These are phyloP conservation scores for Wallacemonas sp. DNA, from an alignment of 208 protist genomes.

Conservation along the genomic window DNA sequence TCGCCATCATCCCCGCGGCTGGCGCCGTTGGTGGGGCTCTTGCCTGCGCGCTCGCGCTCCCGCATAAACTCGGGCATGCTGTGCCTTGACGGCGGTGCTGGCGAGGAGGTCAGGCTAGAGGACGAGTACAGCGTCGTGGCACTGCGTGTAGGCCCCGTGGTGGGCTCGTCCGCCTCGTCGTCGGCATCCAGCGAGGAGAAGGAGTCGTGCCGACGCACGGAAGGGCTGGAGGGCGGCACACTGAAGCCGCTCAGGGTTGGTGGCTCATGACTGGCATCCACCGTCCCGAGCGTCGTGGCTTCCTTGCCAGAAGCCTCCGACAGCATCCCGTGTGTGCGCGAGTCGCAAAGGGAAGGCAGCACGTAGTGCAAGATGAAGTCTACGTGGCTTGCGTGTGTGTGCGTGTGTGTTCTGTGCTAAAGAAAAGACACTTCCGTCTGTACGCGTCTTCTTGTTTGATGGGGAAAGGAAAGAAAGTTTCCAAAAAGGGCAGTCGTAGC, in stretches of 20 bases:
- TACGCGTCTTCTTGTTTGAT: no score
- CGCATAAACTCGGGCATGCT: constrained; percentile 12
- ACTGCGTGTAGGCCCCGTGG: neutral
- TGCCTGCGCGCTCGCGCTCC: constrained; percentile 1
- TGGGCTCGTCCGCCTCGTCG: constrained; percentile 7
- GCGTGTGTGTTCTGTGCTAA: no score
- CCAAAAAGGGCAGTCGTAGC: no score
- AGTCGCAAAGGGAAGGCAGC: no score
- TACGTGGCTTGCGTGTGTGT: no score
- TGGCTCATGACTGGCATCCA: no score
- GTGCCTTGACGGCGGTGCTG: neutral
- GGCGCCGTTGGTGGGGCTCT: neutral
- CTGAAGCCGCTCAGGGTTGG: neutral
- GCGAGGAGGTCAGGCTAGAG: neutral
- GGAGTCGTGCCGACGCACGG: neutral
- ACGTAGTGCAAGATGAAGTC: no score
- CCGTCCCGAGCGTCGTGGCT: no score
- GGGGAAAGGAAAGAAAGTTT: no score
- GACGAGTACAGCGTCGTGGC: neutral
- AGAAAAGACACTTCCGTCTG: no score
- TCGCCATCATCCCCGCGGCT: neutral
- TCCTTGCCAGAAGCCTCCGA: neutral
- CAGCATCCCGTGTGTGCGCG: no score
- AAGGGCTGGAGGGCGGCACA: neutral
- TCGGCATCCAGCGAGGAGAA: constrained; percentile 19